Percentiles rank a stretch among this genome's conserved stretches.
These are phyloP conservation scores for Leccinum pachyderme DNA, from an alignment of 1,284 basidiomycete genomes.

Conservation along the genomic window DNA sequence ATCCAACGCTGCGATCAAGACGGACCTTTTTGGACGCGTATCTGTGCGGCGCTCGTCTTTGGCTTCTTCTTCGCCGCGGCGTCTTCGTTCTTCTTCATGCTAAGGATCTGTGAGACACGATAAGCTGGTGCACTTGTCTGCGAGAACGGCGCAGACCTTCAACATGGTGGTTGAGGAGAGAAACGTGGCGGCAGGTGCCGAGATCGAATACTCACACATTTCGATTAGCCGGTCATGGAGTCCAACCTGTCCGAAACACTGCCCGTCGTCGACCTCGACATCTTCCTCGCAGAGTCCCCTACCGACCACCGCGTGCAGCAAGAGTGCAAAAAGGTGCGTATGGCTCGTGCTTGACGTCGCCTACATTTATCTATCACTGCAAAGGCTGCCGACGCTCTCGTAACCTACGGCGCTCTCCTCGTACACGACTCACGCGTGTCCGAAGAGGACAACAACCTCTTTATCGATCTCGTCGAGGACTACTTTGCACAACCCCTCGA, in stretches of 20 bases:
- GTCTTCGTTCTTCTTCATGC: slow-evolving; percentile 96
- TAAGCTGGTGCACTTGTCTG: slow-evolving; percentile 4
- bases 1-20: slow-evolving; percentile 1
- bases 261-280: slow-evolving; percentile 75
- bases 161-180: slow-evolving; percentile 37
- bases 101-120: slow-evolving; percentile 75
- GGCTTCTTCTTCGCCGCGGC: slow-evolving; percentile 93
- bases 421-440: slow-evolving; percentile 82
- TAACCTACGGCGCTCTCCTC: slow-evolving; percentile 79
- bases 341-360: neutral
- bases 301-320: slow-evolving; percentile 46
- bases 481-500: slow-evolving; percentile 78
- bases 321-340: slow-evolving; percentile 66
- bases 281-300: slow-evolving; percentile 55
- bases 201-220: slow-evolving; percentile 7
- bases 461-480: slow-evolving; percentile 82
- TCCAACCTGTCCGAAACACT: slow-evolving; percentile 38
- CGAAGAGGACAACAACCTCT: slow-evolving; percentile 73
- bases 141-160: slow-evolving; percentile 37
- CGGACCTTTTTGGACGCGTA: slow-evolving; percentile 96
- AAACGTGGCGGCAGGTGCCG: slow-evolving; percentile 30
- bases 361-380: neutral
- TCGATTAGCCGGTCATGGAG: slow-evolving; percentile 20
- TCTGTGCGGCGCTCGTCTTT: slow-evolving; percentile 95
- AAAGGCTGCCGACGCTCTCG: slow-evolving; percentile 77